A percentile compares a stretch with the other conserved stretches of the same genome.
Evolutionary conservation across 768 basidiomycete species (phyloP).

Genomic region (Lactarius quietus): DNA sequence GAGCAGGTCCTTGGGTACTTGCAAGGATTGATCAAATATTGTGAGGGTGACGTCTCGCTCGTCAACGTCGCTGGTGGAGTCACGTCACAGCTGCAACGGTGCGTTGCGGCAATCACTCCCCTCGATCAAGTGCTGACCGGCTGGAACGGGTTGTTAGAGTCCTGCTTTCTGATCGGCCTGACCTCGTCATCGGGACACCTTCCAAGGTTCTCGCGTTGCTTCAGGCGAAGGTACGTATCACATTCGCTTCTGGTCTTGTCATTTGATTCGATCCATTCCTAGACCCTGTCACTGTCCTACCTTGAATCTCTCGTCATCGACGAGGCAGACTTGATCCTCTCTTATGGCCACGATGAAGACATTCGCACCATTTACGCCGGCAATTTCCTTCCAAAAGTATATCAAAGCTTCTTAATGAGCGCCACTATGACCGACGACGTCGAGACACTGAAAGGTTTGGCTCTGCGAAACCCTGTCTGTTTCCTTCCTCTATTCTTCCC

Average conservation of each 20-base stretch:
- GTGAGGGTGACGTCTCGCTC: constrained; percentile 66
- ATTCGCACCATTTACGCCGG: constrained; percentile 68
- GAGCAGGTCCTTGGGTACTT: constrained; percentile 83
- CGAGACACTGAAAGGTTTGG: constrained; percentile 82
- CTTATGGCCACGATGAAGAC: constrained; percentile 94
- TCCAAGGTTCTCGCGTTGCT: constrained; percentile 63
- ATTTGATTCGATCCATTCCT: constrained; percentile 4
- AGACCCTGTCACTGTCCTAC: constrained; percentile 62
- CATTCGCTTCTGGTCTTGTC: neutral
- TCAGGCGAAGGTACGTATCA: constrained; percentile 54
- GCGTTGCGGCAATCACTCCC: constrained; percentile 25
- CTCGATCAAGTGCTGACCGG: neutral
- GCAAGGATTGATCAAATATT: constrained; percentile 64
- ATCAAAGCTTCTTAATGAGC: constrained; percentile 93
- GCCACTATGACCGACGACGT: constrained; percentile 98
- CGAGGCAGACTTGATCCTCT: constrained; percentile 95
- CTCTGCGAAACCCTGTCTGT: constrained; percentile 82
- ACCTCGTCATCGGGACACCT: constrained; percentile 78
- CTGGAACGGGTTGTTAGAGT: constrained; percentile 34
- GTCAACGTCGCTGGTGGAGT: constrained; percentile 77
- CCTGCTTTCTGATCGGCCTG: constrained; percentile 65
- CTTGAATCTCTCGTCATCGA: constrained; percentile 92
- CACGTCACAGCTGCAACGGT: constrained; percentile 70
- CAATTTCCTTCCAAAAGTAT: constrained; percentile 71
- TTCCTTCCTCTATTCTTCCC: neutral